Percentiles rank a stretch among this genome's conserved stretches.
Conservation (phyloP, 345 rosid species). For the Euclidium syriacum region DNA sequence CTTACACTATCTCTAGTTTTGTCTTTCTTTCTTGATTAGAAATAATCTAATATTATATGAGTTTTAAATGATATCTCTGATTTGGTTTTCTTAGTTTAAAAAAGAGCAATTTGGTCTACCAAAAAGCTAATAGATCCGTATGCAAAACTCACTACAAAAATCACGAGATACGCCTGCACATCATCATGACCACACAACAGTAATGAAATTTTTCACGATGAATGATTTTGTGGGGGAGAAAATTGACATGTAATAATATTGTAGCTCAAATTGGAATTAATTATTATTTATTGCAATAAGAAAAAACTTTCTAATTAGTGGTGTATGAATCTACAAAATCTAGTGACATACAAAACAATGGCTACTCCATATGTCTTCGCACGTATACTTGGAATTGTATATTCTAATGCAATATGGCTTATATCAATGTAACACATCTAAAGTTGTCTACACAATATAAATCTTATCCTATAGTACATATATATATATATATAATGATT, state of each 20-base stretch:
- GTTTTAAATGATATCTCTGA: slow-evolving; percentile 10
- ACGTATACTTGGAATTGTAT: slow-evolving; percentile 11
- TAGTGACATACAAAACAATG: slow-evolving; percentile 22
- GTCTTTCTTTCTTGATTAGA: neutral
- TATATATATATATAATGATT: neutral
- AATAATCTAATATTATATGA: neutral
- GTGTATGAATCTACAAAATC: slow-evolving; percentile 32
- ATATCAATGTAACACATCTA: slow-evolving; percentile 10
- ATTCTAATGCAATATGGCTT: slow-evolving; percentile 2
- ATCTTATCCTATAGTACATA: neutral
- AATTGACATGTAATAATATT: slow-evolving; percentile 22
- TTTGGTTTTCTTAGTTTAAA: slow-evolving; percentile 4
- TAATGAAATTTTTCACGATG: slow-evolving; percentile 4
- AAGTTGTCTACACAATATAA: neutral
- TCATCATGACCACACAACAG: slow-evolving; percentile 22
- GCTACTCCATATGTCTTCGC: slow-evolving; percentile 20
- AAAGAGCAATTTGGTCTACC: slow-evolving; percentile 14
- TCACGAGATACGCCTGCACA: slow-evolving; percentile 22
- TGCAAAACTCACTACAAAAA: slow-evolving; percentile 9
- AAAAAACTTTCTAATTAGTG: slow-evolving; percentile 16
- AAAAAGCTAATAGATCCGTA: slow-evolving; percentile 10
- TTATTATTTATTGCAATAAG: neutral
- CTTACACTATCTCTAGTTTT: neutral
- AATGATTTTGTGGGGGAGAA: neutral
- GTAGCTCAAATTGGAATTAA: slow-evolving; percentile 17